These are phyloP conservation scores for Violaceomyces palustris DNA, from an alignment of 1,284 basidiomycete species.

Conservation along the genomic window DNA sequence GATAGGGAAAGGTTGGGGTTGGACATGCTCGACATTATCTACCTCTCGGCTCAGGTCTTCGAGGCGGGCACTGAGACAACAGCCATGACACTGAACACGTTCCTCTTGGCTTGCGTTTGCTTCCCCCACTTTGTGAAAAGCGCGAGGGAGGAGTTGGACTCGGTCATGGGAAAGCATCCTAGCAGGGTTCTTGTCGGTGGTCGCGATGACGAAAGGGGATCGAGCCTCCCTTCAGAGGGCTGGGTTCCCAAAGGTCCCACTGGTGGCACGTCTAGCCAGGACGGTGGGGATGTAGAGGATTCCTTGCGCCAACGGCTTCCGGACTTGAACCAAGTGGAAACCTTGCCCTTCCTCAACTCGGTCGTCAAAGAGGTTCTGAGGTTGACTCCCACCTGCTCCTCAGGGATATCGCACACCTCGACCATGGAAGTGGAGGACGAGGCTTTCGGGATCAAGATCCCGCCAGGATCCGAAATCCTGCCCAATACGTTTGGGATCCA, in stretches of 20 bases:
- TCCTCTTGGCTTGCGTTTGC: background rate
- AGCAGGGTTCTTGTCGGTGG: background rate
- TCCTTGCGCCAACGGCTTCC: no score
- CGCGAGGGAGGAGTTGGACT: background rate
- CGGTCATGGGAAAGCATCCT: background rate
- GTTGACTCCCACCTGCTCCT: background rate
- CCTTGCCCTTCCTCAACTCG: background rate
- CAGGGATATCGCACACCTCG: background rate
- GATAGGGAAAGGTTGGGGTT: background rate
- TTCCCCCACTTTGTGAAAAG: background rate
- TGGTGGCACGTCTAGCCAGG: no score
- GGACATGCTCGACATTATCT: background rate
- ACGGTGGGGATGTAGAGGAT: no score
- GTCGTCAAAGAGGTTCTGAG: background rate
- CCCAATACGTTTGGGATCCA: conserved; percentile 2
- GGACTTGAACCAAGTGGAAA: background rate
- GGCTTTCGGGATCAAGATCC: background rate
- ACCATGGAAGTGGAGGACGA: background rate
- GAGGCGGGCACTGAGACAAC: conserved; percentile 3
- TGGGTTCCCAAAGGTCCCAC: no score
- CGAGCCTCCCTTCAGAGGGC: no score
- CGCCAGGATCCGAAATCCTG: background rate
- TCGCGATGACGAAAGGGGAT: background rate
- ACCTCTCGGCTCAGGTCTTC: background rate
- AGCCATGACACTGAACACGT: conserved; percentile 1